Percentiles rank a stretch among this genome's conserved stretches.
Evolutionary conservation across 2,329 filamentous ascomycete genomes (phyloP).

Genomic region (Leptographium galeiforme): DNA sequence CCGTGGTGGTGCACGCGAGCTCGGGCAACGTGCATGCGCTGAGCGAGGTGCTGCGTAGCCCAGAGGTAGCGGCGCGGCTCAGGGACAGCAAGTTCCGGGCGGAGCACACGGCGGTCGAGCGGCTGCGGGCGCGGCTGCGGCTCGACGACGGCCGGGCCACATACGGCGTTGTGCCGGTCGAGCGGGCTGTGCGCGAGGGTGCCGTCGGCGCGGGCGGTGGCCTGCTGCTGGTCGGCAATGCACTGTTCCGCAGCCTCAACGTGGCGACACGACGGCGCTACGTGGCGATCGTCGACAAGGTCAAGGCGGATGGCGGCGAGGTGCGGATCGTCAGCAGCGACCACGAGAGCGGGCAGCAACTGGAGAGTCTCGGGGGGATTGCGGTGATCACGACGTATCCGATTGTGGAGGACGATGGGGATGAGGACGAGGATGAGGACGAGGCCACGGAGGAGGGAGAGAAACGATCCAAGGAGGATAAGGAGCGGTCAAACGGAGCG

Average conservation of each 20-base stretch:
- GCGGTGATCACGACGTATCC: constrained; percentile 88
- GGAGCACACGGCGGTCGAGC: constrained; percentile 75
- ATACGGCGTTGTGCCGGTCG: constrained; percentile 76
- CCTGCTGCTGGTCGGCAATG: constrained; percentile 73
- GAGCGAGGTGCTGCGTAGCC: constrained; percentile 72
- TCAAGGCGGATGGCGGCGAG: constrained; percentile 77
- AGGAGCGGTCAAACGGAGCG: neutral
- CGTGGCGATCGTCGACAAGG: constrained; percentile 75
- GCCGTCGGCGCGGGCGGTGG: constrained; percentile 81
- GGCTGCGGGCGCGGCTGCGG: constrained; percentile 64
- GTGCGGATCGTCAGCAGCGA: constrained; percentile 81
- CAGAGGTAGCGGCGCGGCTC: constrained; percentile 63
- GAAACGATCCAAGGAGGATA: constrained; percentile 11
- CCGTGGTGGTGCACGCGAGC: constrained; percentile 68
- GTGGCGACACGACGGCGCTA: constrained; percentile 65
- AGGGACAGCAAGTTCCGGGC: constrained; percentile 78
- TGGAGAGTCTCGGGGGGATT: constrained; percentile 75
- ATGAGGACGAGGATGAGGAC: constrained; percentile 13
- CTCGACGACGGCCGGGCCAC: constrained; percentile 79
- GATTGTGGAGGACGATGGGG: constrained; percentile 35
- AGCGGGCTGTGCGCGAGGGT: constrained; percentile 70
- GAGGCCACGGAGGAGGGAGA: constrained; percentile 4
- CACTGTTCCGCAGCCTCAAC: constrained; percentile 73
- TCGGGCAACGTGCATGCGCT: constrained; percentile 79
- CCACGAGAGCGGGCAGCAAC: constrained; percentile 79